These are phyloP conservation scores for Camellia sinensis DNA, from an alignment of 148 eudicot species.

Conservation along the genomic window DNA sequence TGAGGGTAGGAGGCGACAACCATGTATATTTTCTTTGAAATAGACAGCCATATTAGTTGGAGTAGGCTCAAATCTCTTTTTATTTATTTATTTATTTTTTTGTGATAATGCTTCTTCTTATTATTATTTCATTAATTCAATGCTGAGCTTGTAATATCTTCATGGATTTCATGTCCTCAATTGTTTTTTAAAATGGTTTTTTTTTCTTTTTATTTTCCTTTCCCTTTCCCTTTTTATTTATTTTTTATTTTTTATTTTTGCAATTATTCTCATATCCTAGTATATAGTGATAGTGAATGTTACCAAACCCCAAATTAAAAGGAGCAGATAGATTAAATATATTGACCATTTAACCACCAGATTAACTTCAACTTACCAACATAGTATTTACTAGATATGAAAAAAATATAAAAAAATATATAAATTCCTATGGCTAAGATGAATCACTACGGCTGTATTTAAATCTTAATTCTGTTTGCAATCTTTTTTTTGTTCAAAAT, in stretches of 20 bases:
- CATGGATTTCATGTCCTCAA: conserved; percentile 12
- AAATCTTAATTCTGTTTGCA: no score
- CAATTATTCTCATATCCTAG: conserved; percentile 19
- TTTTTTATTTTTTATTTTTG: no score
- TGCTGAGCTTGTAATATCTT: background rate
- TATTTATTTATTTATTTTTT: no score
- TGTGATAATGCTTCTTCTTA: no score
- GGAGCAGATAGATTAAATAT: background rate
- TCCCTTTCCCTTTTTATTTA: background rate
- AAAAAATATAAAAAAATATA: no score
- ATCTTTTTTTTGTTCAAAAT: no score
- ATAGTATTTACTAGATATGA: background rate
- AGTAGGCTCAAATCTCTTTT: no score
- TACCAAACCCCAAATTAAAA: conserved; percentile 19
- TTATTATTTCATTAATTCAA: background rate
- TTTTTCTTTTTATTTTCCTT: conserved; percentile 17
- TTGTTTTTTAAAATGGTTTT: conserved; percentile 12
- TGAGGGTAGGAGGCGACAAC: no score
- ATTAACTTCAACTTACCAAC: background rate
- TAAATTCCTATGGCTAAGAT: background rate
- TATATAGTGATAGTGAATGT: conserved; percentile 17
- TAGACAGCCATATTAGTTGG: no score
- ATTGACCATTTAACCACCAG: background rate
- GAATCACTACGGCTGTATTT: background rate
- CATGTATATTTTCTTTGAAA: no score